Evolutionary conservation across 768 basidiomycete genomes (phyloP).

Genomic region (Pleurotus citrinopileatus): DNA sequence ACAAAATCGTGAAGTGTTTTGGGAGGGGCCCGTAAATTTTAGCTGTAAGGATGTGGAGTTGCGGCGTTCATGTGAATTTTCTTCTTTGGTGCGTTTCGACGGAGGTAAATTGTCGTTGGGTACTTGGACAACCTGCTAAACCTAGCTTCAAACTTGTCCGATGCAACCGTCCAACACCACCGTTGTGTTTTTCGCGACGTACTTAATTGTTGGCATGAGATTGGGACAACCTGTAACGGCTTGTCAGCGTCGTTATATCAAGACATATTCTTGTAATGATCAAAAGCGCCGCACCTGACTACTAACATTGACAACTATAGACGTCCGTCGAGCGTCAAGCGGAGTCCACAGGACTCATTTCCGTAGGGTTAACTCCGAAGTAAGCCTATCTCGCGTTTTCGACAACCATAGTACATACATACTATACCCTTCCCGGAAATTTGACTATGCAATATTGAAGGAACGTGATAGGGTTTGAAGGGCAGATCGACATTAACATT

Average conservation of each 20-base stretch:
- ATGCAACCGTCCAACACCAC: not conserved
- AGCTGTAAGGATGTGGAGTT: too few relatives aligned
- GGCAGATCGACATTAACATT: too few relatives aligned
- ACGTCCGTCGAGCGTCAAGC: not conserved
- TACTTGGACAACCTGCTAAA: not conserved
- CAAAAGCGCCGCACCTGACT: constrained; percentile 5
- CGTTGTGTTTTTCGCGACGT: not conserved
- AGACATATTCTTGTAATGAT: not conserved
- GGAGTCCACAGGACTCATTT: not conserved
- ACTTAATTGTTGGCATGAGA: not conserved
- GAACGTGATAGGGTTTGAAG: too few relatives aligned
- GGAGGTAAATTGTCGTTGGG: not conserved
- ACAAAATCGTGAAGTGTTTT: not conserved
- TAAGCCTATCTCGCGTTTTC: constrained; percentile 2
- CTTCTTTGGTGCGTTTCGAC: not conserved
- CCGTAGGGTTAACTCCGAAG: constrained; percentile 1
- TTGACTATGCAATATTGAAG: not conserved
- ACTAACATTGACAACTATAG: constrained; percentile 8
- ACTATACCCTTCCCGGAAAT: not conserved
- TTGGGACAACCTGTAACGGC: not conserved
- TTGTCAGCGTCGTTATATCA: constrained; percentile 2
- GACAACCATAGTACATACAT: not conserved
- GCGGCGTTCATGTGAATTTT: not conserved
- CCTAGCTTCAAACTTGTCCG: not conserved
- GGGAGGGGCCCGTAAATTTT: not conserved